Evolutionary conservation across 2,329 filamentous ascomycete genomes (phyloP), one percentile per base, ranked within the genome.

Genomic region (Chalara sp.): DNA sequence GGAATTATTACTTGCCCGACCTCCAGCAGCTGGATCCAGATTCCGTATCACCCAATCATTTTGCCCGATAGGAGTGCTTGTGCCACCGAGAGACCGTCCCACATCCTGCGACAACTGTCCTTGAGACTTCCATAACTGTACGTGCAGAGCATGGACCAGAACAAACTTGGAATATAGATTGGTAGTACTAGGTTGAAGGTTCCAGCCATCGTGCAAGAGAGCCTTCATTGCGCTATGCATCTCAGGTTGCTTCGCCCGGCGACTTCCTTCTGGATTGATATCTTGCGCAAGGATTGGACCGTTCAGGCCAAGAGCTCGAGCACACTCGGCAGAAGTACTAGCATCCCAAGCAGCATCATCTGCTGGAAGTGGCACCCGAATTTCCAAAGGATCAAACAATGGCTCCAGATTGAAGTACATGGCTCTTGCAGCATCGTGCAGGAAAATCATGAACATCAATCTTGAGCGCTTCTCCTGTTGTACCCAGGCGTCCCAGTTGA

Each of bases 321-420:
- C 81, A 63, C 85, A 89, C 37, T 81, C 77, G 12, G 74, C 66
- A 5, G 72, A 67, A 39, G 73, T 76, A 32, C 69, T 71, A 4
- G 86, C 85, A 58, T 89, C 85, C 85, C 86, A 89, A 2, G 82
- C 80, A 12, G 82, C 83, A 65, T 89, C 86, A 58, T 89, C 85
- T 11, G 79, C 77, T 6, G 86, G 86, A 5, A 90, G 69, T n/a
- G 84, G 83, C 37, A 89, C 66, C 32, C 75, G 73, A 47, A 89
- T 74, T 57, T 88, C 84, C 33, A 81, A 73, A 6, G 75, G 69
- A 52, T 87, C 80, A 41, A 89, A 79, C 43, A 79, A 73, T 11
- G 84, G 77, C 7, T 74, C 67, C n/a, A 70, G 69, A 64, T 89
- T 89, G 74, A 88, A 89, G 63, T 83, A 89, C 21, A 89, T 76